phyloP scores from a whole-genome alignment of 2,329 filamentous ascomycete genomes.

The Colletotrichum sp. region DNA sequence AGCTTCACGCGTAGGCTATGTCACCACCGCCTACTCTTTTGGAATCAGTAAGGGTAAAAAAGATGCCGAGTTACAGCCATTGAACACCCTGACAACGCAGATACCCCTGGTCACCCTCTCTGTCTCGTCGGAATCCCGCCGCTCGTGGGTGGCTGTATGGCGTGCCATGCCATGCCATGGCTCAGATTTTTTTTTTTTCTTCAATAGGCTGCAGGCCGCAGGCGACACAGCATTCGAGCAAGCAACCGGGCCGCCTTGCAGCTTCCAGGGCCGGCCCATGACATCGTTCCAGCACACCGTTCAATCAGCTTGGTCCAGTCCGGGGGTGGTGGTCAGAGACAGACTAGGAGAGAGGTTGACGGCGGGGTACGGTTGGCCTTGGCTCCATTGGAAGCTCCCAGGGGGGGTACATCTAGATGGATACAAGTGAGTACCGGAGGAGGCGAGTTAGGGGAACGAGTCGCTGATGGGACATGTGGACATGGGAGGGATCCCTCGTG shows the following conservation, averaged over 20 bases:
- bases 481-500: neutral
- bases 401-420: neutral
- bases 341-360: neutral
- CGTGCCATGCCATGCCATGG: neutral
- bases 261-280: neutral
- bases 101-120: neutral
- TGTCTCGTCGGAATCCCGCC: neutral
- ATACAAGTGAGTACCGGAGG: neutral
- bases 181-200: neutral
- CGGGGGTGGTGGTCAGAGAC: slow-evolving; percentile 8
- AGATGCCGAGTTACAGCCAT: slow-evolving; percentile 6
- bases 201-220: neutral
- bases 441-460: neutral
- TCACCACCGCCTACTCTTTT: slow-evolving; percentile 14
- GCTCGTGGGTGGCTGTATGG: neutral
- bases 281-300: slow-evolving; percentile 13
- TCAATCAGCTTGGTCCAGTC: neutral
- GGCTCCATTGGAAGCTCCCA: neutral
- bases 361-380: slow-evolving; percentile 6
- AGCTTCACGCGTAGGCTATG: slow-evolving; percentile 6
- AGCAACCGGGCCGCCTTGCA: neutral
- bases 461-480: neutral
- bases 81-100: neutral
- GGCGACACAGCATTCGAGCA: neutral
- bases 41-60: neutral